Percentiles rank a stretch among this genome's conserved stretches.
These are phyloP conservation scores for Kodamaea fukazawae DNA, from an alignment of 805 yeast species.

Conservation along the genomic window DNA sequence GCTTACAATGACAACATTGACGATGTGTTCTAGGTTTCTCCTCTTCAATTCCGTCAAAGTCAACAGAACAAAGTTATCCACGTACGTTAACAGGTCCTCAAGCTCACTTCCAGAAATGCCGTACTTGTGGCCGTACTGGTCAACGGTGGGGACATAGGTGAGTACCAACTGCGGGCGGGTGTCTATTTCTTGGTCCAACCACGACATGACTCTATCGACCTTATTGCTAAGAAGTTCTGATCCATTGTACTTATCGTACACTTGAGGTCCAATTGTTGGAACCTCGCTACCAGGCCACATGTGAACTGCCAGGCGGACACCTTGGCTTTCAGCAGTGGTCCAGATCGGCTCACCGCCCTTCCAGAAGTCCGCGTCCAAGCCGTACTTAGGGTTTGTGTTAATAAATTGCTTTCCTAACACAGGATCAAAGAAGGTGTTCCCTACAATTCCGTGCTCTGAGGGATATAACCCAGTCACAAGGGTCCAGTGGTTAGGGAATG, in stretches of 20 bases:
- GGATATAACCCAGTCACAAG: constrained; percentile 85
- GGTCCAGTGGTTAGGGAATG: constrained; percentile 93
- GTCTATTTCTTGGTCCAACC: constrained; percentile 60
- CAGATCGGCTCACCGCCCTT: constrained; percentile 84
- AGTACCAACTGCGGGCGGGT: constrained; percentile 73
- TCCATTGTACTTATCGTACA: constrained; percentile 63
- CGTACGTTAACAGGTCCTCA: constrained; percentile 51
- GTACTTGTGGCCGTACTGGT: constrained; percentile 67
- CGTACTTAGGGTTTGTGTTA: constrained; percentile 57
- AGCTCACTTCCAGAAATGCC: constrained; percentile 67
- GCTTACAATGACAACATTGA: constrained; percentile 75
- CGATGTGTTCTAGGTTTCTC: constrained; percentile 61
- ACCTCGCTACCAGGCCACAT: constrained; percentile 98
- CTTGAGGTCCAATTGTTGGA: constrained; percentile 46
- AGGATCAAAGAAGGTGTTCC: constrained; percentile 76
- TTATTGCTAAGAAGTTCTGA: constrained; percentile 59
- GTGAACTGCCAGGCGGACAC: constrained; percentile 70
- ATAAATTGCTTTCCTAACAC: constrained; percentile 52
- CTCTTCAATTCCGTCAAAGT: constrained; percentile 46
- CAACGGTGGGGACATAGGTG: constrained; percentile 78
- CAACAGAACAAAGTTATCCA: constrained; percentile 61
- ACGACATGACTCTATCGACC: constrained; percentile 52
- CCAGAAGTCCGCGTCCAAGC: constrained; percentile 65
- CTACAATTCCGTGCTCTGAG: constrained; percentile 80
- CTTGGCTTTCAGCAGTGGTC: constrained; percentile 68